A percentile compares a stretch with the other conserved stretches of the same genome.
Evolutionary conservation across 2,329 filamentous ascomycete genomes (phyloP).

Genomic region (Bipolaris cookei): DNA sequence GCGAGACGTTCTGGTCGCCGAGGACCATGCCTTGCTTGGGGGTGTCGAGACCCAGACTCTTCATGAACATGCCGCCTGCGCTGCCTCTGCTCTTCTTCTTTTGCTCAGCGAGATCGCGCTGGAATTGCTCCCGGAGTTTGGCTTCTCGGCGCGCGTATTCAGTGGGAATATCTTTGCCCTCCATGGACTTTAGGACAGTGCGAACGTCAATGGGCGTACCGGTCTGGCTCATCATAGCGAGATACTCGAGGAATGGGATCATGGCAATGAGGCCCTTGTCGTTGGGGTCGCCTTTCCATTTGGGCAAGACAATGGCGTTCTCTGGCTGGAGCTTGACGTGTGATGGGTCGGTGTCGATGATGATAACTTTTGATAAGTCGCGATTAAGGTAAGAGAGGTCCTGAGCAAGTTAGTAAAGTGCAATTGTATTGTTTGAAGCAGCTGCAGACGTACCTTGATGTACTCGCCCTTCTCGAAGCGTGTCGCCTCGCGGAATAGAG

Average conservation of each 20-base stretch:
- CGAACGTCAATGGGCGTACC: slow-evolving; percentile 81
- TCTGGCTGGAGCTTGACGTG: slow-evolving; percentile 93
- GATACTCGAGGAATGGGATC: slow-evolving; percentile 96
- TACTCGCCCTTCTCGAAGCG: slow-evolving; percentile 96
- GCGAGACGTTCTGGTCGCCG: slow-evolving; percentile 64
- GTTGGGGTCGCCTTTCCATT: slow-evolving; percentile 83
- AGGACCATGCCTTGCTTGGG: slow-evolving; percentile 63
- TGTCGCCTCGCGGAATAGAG: slow-evolving; percentile 93
- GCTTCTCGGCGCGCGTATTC: slow-evolving; percentile 92
- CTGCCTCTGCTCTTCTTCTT: slow-evolving; percentile 66
- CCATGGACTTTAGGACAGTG: slow-evolving; percentile 83
- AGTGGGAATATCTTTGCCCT: slow-evolving; percentile 84
- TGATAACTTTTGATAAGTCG: slow-evolving; percentile 91
- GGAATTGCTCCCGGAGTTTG: slow-evolving; percentile 81
- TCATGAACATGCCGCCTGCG: slow-evolving; percentile 72
- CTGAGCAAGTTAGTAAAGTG: slow-evolving; percentile 53
- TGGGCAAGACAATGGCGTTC: slow-evolving; percentile 89
- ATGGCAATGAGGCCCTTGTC: slow-evolving; percentile 87
- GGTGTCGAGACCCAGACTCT: slow-evolving; percentile 76
- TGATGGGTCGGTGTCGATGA: slow-evolving; percentile 83
- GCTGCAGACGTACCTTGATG: slow-evolving; percentile 72
- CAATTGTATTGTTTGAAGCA: background rate
- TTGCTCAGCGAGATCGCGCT: slow-evolving; percentile 75
- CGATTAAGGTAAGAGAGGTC: slow-evolving; percentile 98
- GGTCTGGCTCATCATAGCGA: slow-evolving; percentile 75